These are phyloP conservation scores for Solanum bukasovii DNA, from an alignment of 257 asterid species.

Conservation along the genomic window DNA sequence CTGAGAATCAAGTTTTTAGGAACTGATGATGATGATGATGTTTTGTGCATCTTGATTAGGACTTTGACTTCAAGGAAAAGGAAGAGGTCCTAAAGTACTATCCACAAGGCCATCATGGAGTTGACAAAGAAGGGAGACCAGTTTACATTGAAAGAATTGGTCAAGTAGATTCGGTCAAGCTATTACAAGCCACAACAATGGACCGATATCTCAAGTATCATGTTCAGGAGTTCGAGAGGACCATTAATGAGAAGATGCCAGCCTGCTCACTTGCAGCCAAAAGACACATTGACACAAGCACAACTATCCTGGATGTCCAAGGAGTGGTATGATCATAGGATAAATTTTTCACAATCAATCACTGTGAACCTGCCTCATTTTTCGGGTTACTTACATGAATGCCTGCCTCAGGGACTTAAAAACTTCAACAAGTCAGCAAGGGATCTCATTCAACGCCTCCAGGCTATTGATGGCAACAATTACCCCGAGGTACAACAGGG, in stretches of 20 bases:
- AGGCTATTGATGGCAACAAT: conserved; percentile 84
- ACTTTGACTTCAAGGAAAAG: conserved; percentile 71
- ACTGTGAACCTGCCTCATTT: background rate
- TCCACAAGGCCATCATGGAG: conserved; percentile 96
- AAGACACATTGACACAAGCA: conserved; percentile 87
- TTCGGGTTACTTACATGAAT: background rate
- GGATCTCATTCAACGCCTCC: conserved; percentile 82
- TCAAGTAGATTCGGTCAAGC: conserved; percentile 73
- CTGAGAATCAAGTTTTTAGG: background rate
- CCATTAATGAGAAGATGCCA: conserved; percentile 70
- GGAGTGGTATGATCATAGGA: conserved; percentile 64
- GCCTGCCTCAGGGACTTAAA: conserved; percentile 63
- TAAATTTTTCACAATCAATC: background rate
- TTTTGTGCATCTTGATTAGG: conserved; percentile 20
- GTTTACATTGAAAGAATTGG: conserved; percentile 83
- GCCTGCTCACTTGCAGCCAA: conserved; percentile 90
- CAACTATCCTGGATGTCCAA: conserved; percentile 93
- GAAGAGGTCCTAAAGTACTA: conserved; percentile 81
- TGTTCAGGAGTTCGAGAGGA: conserved; percentile 90
- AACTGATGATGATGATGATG: background rate
- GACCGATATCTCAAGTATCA: conserved; percentile 85
- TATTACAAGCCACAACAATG: conserved; percentile 77
- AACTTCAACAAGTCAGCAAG: conserved; percentile 80
- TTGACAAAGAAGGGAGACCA: conserved; percentile 89
- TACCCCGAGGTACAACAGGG: conserved; percentile 69